Evolutionary conservation across 371 early-diverging fungal species (phyloP).

Genomic region (Blakeslea trispora): DNA sequence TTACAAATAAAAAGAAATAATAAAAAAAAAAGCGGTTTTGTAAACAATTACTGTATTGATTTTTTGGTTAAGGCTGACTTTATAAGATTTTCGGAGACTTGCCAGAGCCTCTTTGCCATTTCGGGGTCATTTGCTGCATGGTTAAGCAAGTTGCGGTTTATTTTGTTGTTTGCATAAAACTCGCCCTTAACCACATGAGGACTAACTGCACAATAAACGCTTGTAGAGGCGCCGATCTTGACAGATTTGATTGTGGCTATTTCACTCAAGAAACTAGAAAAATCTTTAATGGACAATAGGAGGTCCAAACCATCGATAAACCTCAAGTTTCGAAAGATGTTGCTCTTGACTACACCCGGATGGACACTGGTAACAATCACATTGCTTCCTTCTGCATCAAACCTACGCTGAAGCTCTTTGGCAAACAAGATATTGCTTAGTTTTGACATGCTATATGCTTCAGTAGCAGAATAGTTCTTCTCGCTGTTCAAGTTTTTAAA

Average conservation of each 20-base stretch:
- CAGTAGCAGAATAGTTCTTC: conserved; percentile 12
- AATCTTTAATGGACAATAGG: background rate
- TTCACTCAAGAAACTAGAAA: background rate
- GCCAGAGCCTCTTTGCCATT: conserved; percentile 6
- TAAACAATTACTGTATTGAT: too few species aligned
- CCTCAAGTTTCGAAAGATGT: background rate
- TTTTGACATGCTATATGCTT: conserved; percentile 21
- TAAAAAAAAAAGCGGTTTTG: background rate
- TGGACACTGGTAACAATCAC: conserved; percentile 6
- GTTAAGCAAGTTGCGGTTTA: background rate
- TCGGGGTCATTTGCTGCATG: conserved; percentile 1
- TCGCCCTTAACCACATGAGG: conserved; percentile 5
- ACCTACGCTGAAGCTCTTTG: conserved; percentile 48
- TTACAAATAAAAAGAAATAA: too few species aligned
- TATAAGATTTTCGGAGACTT: background rate
- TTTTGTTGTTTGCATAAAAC: conserved; percentile 1
- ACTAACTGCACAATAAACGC: conserved; percentile 2
- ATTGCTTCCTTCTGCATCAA: conserved; percentile 17
- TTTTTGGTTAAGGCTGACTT: background rate
- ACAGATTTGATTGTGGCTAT: background rate
- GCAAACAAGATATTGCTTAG: conserved; percentile 54
- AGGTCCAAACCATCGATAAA: background rate
- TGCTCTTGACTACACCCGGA: conserved; percentile 1
- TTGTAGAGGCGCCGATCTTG: conserved; percentile 4
- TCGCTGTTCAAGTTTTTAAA: conserved; percentile 42